Conservation (phyloP, 2,329 filamentous ascomycete species). For the Venturia carpophila region DNA sequence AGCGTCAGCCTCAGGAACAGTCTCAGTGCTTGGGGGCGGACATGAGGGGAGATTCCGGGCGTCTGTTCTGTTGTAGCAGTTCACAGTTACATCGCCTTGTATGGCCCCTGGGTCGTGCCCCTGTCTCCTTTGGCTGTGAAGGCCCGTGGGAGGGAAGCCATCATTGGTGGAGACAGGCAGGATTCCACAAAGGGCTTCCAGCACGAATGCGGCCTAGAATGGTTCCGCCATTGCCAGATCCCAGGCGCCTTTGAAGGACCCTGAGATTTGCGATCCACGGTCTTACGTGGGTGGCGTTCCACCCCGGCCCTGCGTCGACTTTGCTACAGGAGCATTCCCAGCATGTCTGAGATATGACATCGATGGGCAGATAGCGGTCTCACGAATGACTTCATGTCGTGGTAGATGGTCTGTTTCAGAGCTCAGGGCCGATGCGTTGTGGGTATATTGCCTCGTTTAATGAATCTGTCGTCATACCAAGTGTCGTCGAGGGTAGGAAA, state of each 20-base stretch:
- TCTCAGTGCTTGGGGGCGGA: neutral
- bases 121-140: neutral
- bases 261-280: neutral
- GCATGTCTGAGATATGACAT: slow-evolving; percentile 6
- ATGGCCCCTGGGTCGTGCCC: neutral
- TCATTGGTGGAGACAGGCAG: neutral
- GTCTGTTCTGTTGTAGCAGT: slow-evolving; percentile 4
- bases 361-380: neutral
- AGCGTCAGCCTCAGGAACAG: neutral
- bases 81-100: slow-evolving; percentile 1
- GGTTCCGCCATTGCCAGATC: neutral
- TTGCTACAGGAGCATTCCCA: neutral
- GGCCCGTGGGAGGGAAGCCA: neutral
- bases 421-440: neutral
- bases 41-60: neutral
- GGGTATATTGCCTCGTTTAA: neutral
- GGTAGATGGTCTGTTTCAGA: neutral
- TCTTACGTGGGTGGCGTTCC: neutral
- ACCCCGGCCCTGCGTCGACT: neutral
- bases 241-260: neutral
- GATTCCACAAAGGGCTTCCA: neutral
- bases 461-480: neutral
- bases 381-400: slow-evolving; percentile 9
- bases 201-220: neutral
- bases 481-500: neutral